A percentile compares a stretch with the other conserved stretches of the same genome.
Evolutionary conservation across 2,329 filamentous ascomycete species (phyloP).

Genomic region (Colletotrichum eremochloae): DNA sequence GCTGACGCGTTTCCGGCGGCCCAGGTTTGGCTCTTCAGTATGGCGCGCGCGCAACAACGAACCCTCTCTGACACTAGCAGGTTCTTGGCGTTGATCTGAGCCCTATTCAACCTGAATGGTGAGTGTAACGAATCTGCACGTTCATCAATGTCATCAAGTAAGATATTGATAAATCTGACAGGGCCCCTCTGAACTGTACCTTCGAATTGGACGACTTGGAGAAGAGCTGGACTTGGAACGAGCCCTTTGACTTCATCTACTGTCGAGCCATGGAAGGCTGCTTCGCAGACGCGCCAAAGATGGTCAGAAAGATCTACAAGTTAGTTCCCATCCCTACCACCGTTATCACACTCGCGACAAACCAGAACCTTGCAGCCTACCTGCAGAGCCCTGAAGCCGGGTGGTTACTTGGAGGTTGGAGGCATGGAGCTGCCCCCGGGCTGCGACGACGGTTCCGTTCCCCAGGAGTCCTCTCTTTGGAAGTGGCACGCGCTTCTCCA

Average conservation of each 20-base stretch:
- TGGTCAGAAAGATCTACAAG: slow-evolving; percentile 13
- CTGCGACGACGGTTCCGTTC: slow-evolving; percentile 50
- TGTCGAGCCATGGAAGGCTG: slow-evolving; percentile 50
- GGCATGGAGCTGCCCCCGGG: slow-evolving; percentile 46
- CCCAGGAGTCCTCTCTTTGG: slow-evolving; percentile 47
- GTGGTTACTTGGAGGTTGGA: slow-evolving; percentile 51
- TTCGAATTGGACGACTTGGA: slow-evolving; percentile 61
- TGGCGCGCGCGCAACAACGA: neutral
- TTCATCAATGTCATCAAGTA: neutral
- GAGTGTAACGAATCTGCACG: neutral
- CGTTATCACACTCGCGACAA: too few species aligned
- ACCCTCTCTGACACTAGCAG: neutral
- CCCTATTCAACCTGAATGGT: slow-evolving; percentile 31
- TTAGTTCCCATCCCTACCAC: neutral
- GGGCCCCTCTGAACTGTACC: slow-evolving; percentile 61
- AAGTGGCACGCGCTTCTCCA: slow-evolving; percentile 49
- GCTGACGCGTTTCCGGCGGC: slow-evolving; percentile 49
- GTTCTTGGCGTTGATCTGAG: slow-evolving; percentile 26
- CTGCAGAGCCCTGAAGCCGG: slow-evolving; percentile 46
- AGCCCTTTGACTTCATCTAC: slow-evolving; percentile 58
- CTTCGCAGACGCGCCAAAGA: slow-evolving; percentile 43
- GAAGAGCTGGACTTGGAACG: slow-evolving; percentile 54
- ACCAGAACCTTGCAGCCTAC: neutral
- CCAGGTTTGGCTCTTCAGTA: slow-evolving; percentile 37
- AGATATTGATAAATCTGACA: slow-evolving; percentile 25